Base-by-base conservation (phyloP, 2,329 filamentous ascomycete species). In the Pseudohalonectria lignicola region DNA sequence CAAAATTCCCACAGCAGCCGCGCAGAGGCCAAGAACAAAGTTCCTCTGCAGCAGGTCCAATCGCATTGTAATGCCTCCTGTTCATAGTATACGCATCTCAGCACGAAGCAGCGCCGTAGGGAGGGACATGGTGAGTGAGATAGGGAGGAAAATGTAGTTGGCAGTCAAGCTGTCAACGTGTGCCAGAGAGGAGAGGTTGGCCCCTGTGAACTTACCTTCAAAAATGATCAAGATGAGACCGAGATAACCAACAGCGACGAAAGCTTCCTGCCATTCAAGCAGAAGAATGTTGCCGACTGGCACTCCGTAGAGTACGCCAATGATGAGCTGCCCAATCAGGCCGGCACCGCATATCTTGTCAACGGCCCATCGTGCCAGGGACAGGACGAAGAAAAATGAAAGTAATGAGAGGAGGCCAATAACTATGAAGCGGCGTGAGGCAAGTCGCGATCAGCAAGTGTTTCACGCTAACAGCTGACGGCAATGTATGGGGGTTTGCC, bases 221-320 rank as follows among this genome's bases (percentile, higher is more conserved):
- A 69, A 69, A 30, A 69, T 68, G 40, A 70, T 67, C 29, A 70
- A 47, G 33, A 70, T 62, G 32, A 69, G 48, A 2, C 66, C 66
- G 15, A 69, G 50, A 45, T 69, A 69, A 16, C 66, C 66, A 17
- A 69, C 43, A 2, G 55, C 56, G 4, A 69, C 49, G 39, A 69
- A 67, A 0, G 63, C 65, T 33, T 63, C 49, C 43, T 67, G 63
- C 64, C 63, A 66, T 17, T 55, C 43, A 5, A 47, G 28, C 4
- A 56, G 45, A n/a, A 68, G 49, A 32, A 67, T 63, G 45, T 66
- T 56, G n/a, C 55, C 63, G 16, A 67, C 43, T 3, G 64, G 64
- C 21, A 53, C 44, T 28, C 65, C 65, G 36, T 67, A 69, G 15
- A 67, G 54, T 25, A 69, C 60, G 2, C 65, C 65, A 8, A 68